Evolutionary conservation across 73 alveolate species (phyloP).

Genomic region (Stentor coeruleus): DNA sequence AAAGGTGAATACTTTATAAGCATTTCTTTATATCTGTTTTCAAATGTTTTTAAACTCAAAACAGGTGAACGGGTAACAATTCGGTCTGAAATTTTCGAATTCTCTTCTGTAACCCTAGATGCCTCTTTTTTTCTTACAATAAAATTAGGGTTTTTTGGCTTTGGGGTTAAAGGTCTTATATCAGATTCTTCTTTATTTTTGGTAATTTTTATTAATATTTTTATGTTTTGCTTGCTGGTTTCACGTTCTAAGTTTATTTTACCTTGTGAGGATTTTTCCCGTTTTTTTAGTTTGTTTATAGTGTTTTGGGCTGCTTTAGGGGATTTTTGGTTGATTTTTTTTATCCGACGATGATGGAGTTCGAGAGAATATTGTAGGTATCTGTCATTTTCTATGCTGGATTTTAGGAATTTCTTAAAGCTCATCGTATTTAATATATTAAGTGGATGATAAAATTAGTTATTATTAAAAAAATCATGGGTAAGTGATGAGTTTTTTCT

Average conservation of each 20-base stretch:
- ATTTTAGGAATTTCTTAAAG: too few relatives aligned
- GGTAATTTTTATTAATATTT: neutral
- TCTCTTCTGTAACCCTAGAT: neutral
- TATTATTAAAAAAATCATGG: too few relatives aligned
- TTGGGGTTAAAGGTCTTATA: neutral
- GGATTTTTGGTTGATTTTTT: neutral
- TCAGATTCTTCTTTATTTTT: neutral
- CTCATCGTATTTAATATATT: too few relatives aligned
- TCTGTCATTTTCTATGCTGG: neutral
- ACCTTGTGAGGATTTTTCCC: too few relatives aligned
- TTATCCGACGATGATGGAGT: neutral
- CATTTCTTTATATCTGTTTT: neutral
- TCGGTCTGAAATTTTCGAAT: neutral
- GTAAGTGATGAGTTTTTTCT: too few relatives aligned
- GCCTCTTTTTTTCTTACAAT: neutral
- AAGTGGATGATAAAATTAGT: too few relatives aligned
- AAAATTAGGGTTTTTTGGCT: neutral
- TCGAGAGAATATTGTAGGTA: neutral
- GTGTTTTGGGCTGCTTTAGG: neutral
- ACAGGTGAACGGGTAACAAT: neutral
- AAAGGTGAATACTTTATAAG: neutral
- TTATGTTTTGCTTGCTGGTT: too few relatives aligned
- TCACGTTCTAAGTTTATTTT: too few relatives aligned
- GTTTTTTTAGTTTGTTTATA: too few relatives aligned
- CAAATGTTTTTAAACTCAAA: neutral